Evolutionary conservation across 805 yeast genomes (phyloP).

Genomic region (Candida gorgasii): DNA sequence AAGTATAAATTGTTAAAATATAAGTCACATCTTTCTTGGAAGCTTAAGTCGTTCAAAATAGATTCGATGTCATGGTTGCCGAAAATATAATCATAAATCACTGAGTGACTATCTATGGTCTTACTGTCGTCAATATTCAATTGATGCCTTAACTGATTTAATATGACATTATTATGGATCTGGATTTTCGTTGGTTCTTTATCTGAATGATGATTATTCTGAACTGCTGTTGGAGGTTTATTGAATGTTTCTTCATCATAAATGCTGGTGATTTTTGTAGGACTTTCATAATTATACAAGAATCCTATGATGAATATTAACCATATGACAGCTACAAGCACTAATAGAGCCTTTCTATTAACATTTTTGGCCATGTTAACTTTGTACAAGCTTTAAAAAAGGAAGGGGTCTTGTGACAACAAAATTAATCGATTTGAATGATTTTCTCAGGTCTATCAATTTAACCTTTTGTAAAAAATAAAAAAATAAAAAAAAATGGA

Average conservation of each 20-base stretch:
- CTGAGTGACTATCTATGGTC: conserved; percentile 22
- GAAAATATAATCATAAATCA: conserved; percentile 15
- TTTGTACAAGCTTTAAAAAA: too few species aligned
- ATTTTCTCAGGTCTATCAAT: background rate
- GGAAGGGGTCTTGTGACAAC: too few species aligned
- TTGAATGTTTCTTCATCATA: conserved; percentile 1
- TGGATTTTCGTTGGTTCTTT: background rate
- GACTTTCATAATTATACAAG: background rate
- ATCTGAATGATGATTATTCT: conserved; percentile 1
- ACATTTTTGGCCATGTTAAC: conserved; percentile 1
- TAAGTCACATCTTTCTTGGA: conserved; percentile 41
- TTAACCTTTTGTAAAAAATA: background rate
- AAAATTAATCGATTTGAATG: too few species aligned
- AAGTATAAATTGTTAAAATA: conserved; percentile 47
- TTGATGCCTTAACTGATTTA: background rate
- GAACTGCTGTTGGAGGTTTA: too few species aligned
- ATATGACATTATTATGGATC: background rate
- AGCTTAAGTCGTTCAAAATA: conserved; percentile 16
- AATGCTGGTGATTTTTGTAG: background rate
- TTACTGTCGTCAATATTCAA: conserved; percentile 11
- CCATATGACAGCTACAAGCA: background rate
- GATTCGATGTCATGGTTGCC: conserved; percentile 10
- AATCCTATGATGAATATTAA: background rate
- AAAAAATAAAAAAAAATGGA: too few species aligned
- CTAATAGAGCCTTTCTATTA: background rate